These are phyloP conservation scores for Petunia hybrid DNA, from an alignment of 305 asterid genomes.

Conservation along the genomic window DNA sequence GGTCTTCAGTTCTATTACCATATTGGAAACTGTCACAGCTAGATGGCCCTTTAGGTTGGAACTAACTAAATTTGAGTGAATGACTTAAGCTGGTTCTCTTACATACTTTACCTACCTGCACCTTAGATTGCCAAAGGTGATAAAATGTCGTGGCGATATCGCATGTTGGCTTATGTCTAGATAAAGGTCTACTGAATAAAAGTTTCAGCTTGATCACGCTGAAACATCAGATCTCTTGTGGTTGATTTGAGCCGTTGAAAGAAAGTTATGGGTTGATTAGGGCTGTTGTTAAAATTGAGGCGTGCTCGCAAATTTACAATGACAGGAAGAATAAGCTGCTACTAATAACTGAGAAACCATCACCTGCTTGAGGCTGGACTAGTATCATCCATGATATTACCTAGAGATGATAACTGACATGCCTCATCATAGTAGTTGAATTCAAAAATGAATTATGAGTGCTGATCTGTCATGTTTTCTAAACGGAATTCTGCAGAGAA, in stretches of 20 bases:
- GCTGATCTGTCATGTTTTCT: neutral
- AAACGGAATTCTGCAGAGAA: neutral
- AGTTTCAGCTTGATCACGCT: neutral
- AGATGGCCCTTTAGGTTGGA: neutral
- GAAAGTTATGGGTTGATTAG: neutral
- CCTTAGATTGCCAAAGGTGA: neutral
- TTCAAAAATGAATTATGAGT: neutral
- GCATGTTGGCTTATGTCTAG: neutral
- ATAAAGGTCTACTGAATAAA: neutral
- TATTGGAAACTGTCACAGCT: neutral
- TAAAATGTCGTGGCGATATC: neutral
- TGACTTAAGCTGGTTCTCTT: conserved; percentile 10
- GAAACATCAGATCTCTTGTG: neutral
- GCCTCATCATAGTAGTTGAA: too few species aligned
- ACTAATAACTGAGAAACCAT: neutral
- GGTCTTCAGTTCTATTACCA: conserved; percentile 3
- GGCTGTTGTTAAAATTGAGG: neutral
- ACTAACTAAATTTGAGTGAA: neutral
- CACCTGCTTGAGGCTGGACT: neutral
- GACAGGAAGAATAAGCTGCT: neutral
- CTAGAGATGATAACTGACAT: neutral
- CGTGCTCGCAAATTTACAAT: neutral
- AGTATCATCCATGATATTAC: neutral
- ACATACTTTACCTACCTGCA: neutral
- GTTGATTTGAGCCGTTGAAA: neutral